Base-by-base conservation (phyloP, 257 asterid species). In the Salvia miltiorrhiza region DNA sequence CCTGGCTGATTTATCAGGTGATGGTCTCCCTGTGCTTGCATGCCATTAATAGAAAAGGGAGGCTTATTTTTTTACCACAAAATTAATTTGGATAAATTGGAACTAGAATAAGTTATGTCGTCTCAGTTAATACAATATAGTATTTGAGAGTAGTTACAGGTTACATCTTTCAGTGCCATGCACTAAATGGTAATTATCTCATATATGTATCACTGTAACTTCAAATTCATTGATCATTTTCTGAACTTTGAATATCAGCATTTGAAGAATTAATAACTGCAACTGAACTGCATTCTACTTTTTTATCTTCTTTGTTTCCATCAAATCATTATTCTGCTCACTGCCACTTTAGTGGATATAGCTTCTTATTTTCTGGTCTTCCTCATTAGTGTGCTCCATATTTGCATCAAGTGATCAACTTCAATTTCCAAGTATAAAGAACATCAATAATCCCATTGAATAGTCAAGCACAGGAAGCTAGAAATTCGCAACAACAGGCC, bases 1-100 rank as follows among this genome's bases (percentile, higher is more conserved):
- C 77, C 83, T 94, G 78, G 99, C 97, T 80, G 99, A 94, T 84
- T 89, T 94, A 81, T 86, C 99, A 73, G 98, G 99, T 89, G 85
- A 61, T 44, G 57, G 32, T 50, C 64, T 68, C 13, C 24, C 30
- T 14, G 14, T 61, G 40, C 41, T 40, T 68, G 59, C 61, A 33
- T 53, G 49, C 65, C 7, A 62, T 45, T 26, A 64, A 44, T 35
- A 14, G 23, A 16, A 50, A 66, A 19, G 39, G 12, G 9, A 24
- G 47, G 26, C 33, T 33, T 32, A 49, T 23, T 16, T n/a, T n/a
- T 78, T 70, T 17, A 66, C 37, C 61, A 20, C n/a, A 44, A 28
- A 50, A 23, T 57, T 40, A 21, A n/a, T 43, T n/a, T 10, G 12
- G 40, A 14, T 47, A 62, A 71, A 3, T 49, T 65, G 78, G 57